phyloP scores from a whole-genome alignment of 1,284 basidiomycete species.

The Phylloboletellus chloephorus region DNA sequence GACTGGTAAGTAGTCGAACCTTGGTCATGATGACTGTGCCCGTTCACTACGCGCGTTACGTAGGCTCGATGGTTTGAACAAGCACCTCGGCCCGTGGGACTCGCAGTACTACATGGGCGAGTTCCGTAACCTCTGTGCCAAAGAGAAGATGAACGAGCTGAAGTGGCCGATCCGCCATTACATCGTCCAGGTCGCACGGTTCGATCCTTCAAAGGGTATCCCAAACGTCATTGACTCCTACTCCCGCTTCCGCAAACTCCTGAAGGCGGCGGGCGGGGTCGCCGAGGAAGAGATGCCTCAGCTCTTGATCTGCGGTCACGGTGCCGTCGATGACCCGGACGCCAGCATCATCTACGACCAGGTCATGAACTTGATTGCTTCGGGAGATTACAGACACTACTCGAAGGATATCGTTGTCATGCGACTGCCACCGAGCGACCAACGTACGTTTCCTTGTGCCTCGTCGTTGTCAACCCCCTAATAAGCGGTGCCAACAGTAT shows the following conservation, averaged over 20 bases:
- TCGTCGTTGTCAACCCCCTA: background rate
- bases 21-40: background rate
- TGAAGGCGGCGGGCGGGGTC: slow-evolving; percentile 44
- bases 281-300: slow-evolving; percentile 62
- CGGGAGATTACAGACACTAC: slow-evolving; percentile 50
- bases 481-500: slow-evolving; percentile 40
- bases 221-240: slow-evolving; percentile 81
- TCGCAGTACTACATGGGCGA: slow-evolving; percentile 78
- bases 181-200: slow-evolving; percentile 79
- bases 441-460: slow-evolving; percentile 45
- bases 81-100: slow-evolving; percentile 71
- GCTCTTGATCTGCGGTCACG: slow-evolving; percentile 81
- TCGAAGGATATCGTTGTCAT: slow-evolving; percentile 69
- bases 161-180: slow-evolving; percentile 79
- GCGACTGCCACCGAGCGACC: slow-evolving; percentile 75
- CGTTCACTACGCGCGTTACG: slow-evolving; percentile 1
- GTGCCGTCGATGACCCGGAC: slow-evolving; percentile 82
- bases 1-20: slow-evolving; percentile 53
- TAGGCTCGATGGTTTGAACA: slow-evolving; percentile 87
- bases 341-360: slow-evolving; percentile 83
- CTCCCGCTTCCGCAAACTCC: slow-evolving; percentile 63
- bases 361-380: slow-evolving; percentile 53
- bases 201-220: slow-evolving; percentile 75
- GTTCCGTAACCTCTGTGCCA: slow-evolving; percentile 67
- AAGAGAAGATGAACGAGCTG: slow-evolving; percentile 73